Evolutionary conservation across 176 grass and related monocot genomes (phyloP).

Genomic region (Sorghum bicolor): DNA sequence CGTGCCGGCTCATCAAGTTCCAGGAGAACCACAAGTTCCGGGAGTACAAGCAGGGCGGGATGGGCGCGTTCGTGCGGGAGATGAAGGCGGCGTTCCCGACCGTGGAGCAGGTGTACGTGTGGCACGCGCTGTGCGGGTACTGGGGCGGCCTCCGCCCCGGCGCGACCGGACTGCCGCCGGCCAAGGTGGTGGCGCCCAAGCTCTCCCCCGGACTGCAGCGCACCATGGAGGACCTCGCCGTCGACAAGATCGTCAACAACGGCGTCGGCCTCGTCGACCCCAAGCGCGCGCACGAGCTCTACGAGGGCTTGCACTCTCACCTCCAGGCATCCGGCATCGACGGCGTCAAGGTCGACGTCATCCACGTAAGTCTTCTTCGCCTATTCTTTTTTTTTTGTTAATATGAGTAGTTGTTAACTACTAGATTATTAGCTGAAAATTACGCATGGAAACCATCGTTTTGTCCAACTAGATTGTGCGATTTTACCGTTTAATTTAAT

Average conservation of each 20-base stretch:
- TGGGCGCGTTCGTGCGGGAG: slow-evolving; percentile 75
- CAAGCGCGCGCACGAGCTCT: slow-evolving; percentile 45
- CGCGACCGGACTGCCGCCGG: slow-evolving; percentile 44
- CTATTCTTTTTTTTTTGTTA: no score
- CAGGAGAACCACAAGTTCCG: slow-evolving; percentile 94
- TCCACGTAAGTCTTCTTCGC: slow-evolving; percentile 51
- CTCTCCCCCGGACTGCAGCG: slow-evolving; percentile 59
- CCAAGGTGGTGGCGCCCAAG: slow-evolving; percentile 44
- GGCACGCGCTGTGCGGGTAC: slow-evolving; percentile 90
- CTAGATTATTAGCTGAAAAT: neutral
- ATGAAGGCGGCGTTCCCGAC: slow-evolving; percentile 65
- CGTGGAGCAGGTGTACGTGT: slow-evolving; percentile 90
- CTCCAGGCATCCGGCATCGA: slow-evolving; percentile 73
- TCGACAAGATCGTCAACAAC: slow-evolving; percentile 80
- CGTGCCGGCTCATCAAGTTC: slow-evolving; percentile 86
- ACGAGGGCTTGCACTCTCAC: slow-evolving; percentile 71
- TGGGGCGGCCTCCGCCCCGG: slow-evolving; percentile 88
- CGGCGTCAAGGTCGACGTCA: slow-evolving; percentile 97
- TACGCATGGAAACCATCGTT: neutral
- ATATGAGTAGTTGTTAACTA: neutral
- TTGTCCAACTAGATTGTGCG: neutral
- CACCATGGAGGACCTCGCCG: slow-evolving; percentile 91
- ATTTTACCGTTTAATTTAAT: neutral
- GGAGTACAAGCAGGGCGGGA: slow-evolving; percentile 56
- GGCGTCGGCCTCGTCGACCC: slow-evolving; percentile 82